phyloP scores from a whole-genome alignment of 2,329 filamentous ascomycete species.

The Apiospora rasikravindrae region DNA sequence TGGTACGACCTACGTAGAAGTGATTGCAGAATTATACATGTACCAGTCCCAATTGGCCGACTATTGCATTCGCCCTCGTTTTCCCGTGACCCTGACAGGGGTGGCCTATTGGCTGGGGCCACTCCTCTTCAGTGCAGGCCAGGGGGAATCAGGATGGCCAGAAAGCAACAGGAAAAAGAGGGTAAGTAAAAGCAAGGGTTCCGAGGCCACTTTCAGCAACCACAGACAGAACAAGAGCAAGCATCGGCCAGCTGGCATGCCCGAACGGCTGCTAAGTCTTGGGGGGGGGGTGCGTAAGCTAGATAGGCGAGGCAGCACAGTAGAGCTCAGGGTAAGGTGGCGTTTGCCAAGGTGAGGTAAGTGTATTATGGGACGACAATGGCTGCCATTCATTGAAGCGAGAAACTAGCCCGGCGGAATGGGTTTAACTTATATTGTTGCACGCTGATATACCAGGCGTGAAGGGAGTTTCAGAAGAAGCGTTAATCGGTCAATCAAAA shows the following conservation, averaged over 20 bases:
- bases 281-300: not conserved
- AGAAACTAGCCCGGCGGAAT: slow-evolving; percentile 1
- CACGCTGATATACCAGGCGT: not conserved
- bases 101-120: not conserved
- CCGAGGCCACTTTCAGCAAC: not conserved
- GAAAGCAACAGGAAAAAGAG: slow-evolving; percentile 5
- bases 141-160: not conserved
- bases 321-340: not conserved
- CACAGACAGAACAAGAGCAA: not conserved
- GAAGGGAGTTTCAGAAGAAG: not conserved
- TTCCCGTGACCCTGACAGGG: slow-evolving; percentile 8
- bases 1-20: slow-evolving; percentile 3
- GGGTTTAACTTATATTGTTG: not conserved
- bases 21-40: not conserved
- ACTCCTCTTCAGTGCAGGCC: not conserved
- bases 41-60: not conserved
- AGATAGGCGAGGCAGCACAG: not conserved
- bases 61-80: not conserved
- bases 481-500: not conserved
- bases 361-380: not conserved
- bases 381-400: not conserved
- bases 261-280: not conserved
- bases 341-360: not conserved
- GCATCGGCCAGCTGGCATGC: not conserved
- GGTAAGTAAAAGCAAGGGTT: not conserved